phyloP scores from a whole-genome alignment of 2,329 filamentous ascomycete genomes.

The Penicillium expansum region DNA sequence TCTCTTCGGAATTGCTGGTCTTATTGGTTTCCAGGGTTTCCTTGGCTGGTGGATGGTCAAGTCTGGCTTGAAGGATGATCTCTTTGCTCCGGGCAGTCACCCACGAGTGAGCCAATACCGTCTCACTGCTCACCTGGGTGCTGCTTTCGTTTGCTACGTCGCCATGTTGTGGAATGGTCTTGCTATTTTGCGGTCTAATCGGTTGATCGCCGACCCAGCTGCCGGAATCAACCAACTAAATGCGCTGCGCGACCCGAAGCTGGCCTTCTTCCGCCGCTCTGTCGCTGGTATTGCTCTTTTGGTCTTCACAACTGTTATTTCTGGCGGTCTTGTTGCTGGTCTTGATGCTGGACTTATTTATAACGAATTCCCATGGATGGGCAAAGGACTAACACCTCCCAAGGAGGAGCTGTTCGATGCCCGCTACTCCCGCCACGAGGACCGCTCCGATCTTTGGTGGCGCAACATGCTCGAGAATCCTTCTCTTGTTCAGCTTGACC shows the following conservation, averaged over 20 bases:
- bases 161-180: constrained; percentile 93
- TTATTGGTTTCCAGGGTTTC: constrained; percentile 93
- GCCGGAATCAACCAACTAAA: constrained; percentile 60
- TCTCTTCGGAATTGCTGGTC: constrained; percentile 75
- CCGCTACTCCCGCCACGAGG: constrained; percentile 77
- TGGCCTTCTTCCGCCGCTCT: constrained; percentile 70
- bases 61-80: constrained; percentile 89
- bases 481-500: constrained; percentile 89
- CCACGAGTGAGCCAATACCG: constrained; percentile 94
- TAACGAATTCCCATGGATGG: constrained; percentile 98
- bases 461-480: constrained; percentile 98
- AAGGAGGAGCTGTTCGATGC: constrained; percentile 76
- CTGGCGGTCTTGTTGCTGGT: constrained; percentile 87
- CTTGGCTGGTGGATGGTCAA: constrained; percentile 99
- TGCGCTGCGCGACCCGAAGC: constrained; percentile 63
- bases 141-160: constrained; percentile 88
- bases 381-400: constrained; percentile 75
- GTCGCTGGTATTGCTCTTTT: constrained; percentile 69
- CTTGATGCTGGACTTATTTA: constrained; percentile 97
- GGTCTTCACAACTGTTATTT: constrained; percentile 88
- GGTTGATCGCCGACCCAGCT: constrained; percentile 66
- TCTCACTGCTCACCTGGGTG: constrained; percentile 80
- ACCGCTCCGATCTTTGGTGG: constrained; percentile 87
- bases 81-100: constrained; percentile 86
- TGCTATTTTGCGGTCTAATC: constrained; percentile 73